Conservation (phyloP, 768 basidiomycete species). For the Leccinellum luteum region DNA sequence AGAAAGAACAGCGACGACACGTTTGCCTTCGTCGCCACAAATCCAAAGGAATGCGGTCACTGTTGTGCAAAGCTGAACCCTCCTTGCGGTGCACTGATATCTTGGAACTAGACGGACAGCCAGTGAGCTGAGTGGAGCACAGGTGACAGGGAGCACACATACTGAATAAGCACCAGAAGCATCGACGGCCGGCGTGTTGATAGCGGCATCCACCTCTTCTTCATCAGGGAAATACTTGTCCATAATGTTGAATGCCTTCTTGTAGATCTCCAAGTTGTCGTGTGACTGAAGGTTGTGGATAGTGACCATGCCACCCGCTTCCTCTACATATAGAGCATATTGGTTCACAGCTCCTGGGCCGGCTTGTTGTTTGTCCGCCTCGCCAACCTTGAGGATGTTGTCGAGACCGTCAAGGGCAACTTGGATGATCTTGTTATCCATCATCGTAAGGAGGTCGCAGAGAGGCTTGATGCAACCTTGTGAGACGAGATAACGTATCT, state of each 20-base stretch:
- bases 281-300: slow-evolving; percentile 99
- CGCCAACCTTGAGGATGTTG: slow-evolving; percentile 97
- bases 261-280: slow-evolving; percentile 99
- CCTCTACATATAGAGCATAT: slow-evolving; percentile 93
- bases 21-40: slow-evolving; percentile 2
- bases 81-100: slow-evolving; percentile 86
- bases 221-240: slow-evolving; percentile 99
- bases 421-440: slow-evolving; percentile 99
- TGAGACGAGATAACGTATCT: slow-evolving; percentile 95
- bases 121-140: slow-evolving; percentile 3
- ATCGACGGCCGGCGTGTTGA: slow-evolving; percentile 74
- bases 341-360: slow-evolving; percentile 86
- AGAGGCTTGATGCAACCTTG: slow-evolving; percentile 99
- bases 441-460: slow-evolving; percentile 93
- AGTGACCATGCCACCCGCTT: slow-evolving; percentile 97
- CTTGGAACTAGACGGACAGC: slow-evolving; percentile 61
- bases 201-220: slow-evolving; percentile 85
- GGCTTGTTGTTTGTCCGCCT: slow-evolving; percentile 82
- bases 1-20: slow-evolving; percentile 3
- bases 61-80: slow-evolving; percentile 92
- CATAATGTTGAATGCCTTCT: slow-evolving; percentile 99
- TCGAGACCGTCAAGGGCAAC: slow-evolving; percentile 97
- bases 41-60: slow-evolving; percentile 24
- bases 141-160: slow-evolving; percentile 28
- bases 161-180: slow-evolving; percentile 73